Evolutionary conservation across 257 asterid genomes (phyloP), one percentile per base, ranked within the genome.

Genomic region (Cruciata laevipes): DNA sequence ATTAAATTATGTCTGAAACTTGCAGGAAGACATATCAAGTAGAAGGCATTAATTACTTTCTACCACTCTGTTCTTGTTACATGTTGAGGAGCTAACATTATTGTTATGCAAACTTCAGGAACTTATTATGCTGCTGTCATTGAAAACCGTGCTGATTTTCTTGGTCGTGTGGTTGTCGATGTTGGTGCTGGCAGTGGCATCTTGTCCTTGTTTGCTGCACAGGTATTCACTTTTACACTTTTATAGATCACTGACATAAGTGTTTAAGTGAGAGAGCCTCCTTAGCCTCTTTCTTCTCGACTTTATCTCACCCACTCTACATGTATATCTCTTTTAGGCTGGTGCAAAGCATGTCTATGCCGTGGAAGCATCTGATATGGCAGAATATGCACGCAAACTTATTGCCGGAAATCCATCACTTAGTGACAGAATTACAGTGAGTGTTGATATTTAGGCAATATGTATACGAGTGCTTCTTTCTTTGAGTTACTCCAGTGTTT

Each of bases 161-260:
- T 53, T 33, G 96, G 80, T 68, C 88, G 96, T 25, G 80, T 94
- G 59, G 98, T 94, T 63, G 99, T 94, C 77, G 99, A 94, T 81
- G 99, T 94, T 74, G 99, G 99, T 68, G 99, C 99, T 82, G 99
- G 99, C 69, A 94, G 96, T 83, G 99, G 99, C 82, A 94, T 94
- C 73, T 86, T 94, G 82, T 90, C 98, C 71, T 82, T 94, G 73
- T 94, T 94, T 82, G 99, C 99, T 73, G 99, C 99, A 67, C 99
- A 94, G 99, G 99, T 94, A 24, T 33, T 31, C 16, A 37, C 23
- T 58, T 20, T 30, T 23, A n/a, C n/a, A n/a, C n/a, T 42, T 44
- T 32, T 30, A 5, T 31, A 31, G 33, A 4, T 20, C 24, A 20
- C 37, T 4, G 13, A n/a, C 17, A 47, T 4, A 38, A 3, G 69